These are phyloP conservation scores for Megacollybia marginata DNA, from an alignment of 768 basidiomycete species.

Conservation along the genomic window DNA sequence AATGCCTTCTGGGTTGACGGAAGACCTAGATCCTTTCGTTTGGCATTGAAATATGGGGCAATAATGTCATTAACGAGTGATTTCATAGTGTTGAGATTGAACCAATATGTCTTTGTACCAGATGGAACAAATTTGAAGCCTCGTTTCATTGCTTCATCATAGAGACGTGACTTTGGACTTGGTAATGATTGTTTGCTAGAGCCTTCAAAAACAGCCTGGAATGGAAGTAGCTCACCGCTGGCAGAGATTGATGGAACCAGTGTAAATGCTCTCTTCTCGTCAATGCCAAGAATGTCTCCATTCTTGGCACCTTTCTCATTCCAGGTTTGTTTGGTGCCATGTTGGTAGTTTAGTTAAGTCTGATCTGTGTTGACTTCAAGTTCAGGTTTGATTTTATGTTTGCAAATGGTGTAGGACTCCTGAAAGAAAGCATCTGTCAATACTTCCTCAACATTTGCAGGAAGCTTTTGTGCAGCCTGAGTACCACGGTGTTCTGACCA, in stretches of 20 bases:
- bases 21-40: not conserved
- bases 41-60: constrained; percentile 9
- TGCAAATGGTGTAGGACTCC: constrained; percentile 6
- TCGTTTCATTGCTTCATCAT: not conserved
- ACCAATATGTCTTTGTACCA: constrained; percentile 6
- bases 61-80: constrained; percentile 12
- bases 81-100: constrained; percentile 6
- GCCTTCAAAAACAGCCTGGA: constrained; percentile 15
- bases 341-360: constrained; percentile 11
- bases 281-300: constrained; percentile 3
- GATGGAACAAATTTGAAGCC: constrained; percentile 10
- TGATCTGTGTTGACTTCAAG: constrained; percentile 22
- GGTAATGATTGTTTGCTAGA: constrained; percentile 5
- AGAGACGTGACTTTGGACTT: not conserved
- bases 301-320: constrained; percentile 10
- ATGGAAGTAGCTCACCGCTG: constrained; percentile 14
- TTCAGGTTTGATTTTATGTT: constrained; percentile 9
- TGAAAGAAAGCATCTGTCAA: not conserved
- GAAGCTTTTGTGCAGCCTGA: not conserved
- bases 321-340: constrained; percentile 9
- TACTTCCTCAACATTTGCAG: not conserved
- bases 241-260: constrained; percentile 9
- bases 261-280: constrained; percentile 14
- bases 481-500: not conserved
- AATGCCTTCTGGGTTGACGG: constrained; percentile 13